Evolutionary conservation across 345 rosid species (phyloP), one percentile per base, ranked within the genome.

Genomic region (Draba incana): DNA sequence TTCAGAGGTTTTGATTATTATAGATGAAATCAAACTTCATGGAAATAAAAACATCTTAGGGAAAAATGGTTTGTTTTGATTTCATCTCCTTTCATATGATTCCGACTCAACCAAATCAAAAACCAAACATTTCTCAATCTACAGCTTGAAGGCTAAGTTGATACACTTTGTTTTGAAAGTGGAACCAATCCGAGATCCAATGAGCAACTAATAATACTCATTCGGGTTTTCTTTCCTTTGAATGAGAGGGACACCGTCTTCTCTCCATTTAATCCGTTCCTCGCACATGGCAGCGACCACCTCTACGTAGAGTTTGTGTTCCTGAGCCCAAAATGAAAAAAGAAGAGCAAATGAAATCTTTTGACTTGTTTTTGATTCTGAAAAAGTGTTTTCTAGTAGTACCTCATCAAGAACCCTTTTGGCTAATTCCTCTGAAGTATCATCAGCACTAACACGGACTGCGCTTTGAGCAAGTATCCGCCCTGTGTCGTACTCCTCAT

Each of bases 401-500:
- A 87, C 96, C 94, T 85, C 91, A 35, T 3, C 58, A 50, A 93
- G 94, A 83, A 93, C 96, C 79, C 92, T 83, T 31, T 83, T 81
- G 25, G 97, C 92, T 37, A 93, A 81, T 45, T 84, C 87, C 73
- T 88, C 89, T 4, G 90, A 80, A 9, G 85, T 80, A 80, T 93
- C 95, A 51, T 77, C 64, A 38, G 86, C 79, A 48, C 72, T 74
- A 49, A 93, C 96, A 0, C 83, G 92, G 14, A 90, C 92, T 60
- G 72, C 81, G 51, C 83, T 80, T 70, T 94, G 99, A 71, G 97
- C 95, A 74, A 94, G 95, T 70, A 94, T 87, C 12, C 81, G 69
- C 8, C 97, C 97, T 5, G 88, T 82, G 68, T 94, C 99, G 31
- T 87, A 94, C 78, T 86, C 84, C 77, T 91, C 91, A 49, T 91